Evolutionary conservation across 306 rosid genomes (phyloP).

Genomic region (Hippophae gyantsensis): DNA sequence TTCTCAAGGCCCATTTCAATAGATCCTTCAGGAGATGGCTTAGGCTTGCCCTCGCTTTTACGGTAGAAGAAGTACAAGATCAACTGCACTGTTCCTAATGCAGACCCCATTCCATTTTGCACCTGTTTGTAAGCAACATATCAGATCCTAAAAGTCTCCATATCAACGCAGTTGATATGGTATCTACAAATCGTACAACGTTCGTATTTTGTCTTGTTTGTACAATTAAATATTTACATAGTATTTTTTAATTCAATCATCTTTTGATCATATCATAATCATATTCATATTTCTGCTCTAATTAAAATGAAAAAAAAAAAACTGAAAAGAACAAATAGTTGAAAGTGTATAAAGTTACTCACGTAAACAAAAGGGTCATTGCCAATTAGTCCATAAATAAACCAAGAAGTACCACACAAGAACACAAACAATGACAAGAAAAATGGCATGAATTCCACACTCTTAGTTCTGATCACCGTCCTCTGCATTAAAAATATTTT

Average conservation of each 20-base stretch:
- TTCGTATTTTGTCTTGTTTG: no score
- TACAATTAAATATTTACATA: no score
- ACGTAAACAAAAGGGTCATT: slow-evolving; percentile 73
- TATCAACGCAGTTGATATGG: no score
- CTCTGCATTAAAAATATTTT: slow-evolving; percentile 36
- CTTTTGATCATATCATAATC: no score
- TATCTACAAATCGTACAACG: no score
- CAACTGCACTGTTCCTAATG: slow-evolving; percentile 53
- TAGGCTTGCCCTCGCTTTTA: slow-evolving; percentile 15
- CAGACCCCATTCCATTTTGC: slow-evolving; percentile 72
- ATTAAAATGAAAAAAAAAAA: no score
- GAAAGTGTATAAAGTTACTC: slow-evolving; percentile 10
- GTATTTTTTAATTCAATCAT: no score
- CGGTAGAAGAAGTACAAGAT: slow-evolving; percentile 66
- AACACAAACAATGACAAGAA: slow-evolving; percentile 76
- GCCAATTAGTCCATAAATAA: slow-evolving; percentile 72
- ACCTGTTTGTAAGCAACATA: slow-evolving; percentile 27
- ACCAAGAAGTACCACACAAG: slow-evolving; percentile 88
- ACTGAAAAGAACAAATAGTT: no score
- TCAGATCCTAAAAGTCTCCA: no score
- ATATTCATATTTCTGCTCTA: no score
- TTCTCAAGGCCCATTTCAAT: slow-evolving; percentile 54
- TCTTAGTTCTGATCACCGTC: slow-evolving; percentile 62
- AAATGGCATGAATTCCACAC: slow-evolving; percentile 93
- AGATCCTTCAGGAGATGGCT: slow-evolving; percentile 23